Percentiles rank a stretch among this genome's conserved stretches.
Conservation (phyloP, 305 asterid species). For the Fraxinus sp. region DNA sequence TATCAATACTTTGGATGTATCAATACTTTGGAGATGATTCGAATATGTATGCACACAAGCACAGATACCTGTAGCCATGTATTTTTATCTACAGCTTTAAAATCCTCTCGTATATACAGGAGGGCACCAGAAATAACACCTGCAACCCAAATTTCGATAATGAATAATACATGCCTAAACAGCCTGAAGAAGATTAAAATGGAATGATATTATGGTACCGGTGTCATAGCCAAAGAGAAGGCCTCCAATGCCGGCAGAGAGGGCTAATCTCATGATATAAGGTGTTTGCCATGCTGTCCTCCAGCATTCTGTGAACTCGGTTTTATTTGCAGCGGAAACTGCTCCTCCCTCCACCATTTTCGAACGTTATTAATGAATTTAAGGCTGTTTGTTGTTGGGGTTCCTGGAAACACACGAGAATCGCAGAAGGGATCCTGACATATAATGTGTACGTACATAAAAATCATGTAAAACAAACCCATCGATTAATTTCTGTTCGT, state of each 20-base stretch:
- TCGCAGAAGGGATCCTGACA: not conserved
- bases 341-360: not conserved
- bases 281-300: constrained; percentile 61
- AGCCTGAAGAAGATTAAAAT: not conserved
- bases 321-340: constrained; percentile 34
- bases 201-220: constrained; percentile 27
- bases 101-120: constrained; percentile 63
- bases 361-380: not conserved
- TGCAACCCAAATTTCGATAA: not conserved
- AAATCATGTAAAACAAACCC: not conserved
- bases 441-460: not conserved
- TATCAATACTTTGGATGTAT: not conserved
- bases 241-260: constrained; percentile 72
- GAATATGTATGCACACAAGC: not conserved
- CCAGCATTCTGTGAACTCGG: constrained; percentile 72
- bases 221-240: constrained; percentile 74
- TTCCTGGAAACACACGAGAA: constrained; percentile 5
- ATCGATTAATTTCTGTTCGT: not conserved
- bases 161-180: not conserved
- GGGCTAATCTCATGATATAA: constrained; percentile 64
- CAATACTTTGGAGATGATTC: not conserved
- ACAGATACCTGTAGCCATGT: constrained; percentile 60
- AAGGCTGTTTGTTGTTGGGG: not conserved
- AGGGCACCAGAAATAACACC: constrained; percentile 84
- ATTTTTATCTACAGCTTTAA: constrained; percentile 45